These are phyloP conservation scores for Cymbopogon citratus DNA, from an alignment of 176 grass and related monocot genomes.

Conservation along the genomic window DNA sequence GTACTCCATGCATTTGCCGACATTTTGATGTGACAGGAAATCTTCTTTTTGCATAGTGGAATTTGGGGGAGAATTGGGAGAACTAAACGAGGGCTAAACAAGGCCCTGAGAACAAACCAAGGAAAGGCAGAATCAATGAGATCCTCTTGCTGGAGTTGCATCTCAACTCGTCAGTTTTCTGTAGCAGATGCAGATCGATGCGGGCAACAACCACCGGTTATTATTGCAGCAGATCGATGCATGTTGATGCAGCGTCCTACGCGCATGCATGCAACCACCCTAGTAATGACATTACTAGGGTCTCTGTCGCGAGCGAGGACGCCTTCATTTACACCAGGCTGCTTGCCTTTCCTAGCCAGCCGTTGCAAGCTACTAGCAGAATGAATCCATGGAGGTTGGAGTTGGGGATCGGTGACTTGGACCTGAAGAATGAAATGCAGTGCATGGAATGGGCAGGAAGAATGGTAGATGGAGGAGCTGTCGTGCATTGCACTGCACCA, in stretches of 20 bases:
- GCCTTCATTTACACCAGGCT: neutral
- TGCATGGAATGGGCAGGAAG: neutral
- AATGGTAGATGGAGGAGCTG: neutral
- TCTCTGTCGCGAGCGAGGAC: neutral
- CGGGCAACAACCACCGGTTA: no score
- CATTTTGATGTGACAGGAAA: no score
- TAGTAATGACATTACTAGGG: neutral
- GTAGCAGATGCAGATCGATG: no score
- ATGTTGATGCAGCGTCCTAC: neutral
- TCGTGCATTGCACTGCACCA: neutral
- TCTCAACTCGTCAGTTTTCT: neutral
- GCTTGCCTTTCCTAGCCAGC: neutral
- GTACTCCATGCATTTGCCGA: no score
- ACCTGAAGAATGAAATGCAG: neutral
- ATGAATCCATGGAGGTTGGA: neutral
- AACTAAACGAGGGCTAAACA: no score
- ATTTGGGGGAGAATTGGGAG: no score
- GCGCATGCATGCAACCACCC: neutral
- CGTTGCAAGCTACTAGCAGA: neutral
- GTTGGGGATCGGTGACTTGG: constrained; percentile 2
- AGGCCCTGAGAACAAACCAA: no score
- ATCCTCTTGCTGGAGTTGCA: neutral
- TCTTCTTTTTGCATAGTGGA: no score
- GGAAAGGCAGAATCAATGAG: neutral
- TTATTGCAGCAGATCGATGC: no score